These are phyloP conservation scores for Kwoniella bestiolae DNA, from an alignment of 768 basidiomycete genomes.

Conservation along the genomic window DNA sequence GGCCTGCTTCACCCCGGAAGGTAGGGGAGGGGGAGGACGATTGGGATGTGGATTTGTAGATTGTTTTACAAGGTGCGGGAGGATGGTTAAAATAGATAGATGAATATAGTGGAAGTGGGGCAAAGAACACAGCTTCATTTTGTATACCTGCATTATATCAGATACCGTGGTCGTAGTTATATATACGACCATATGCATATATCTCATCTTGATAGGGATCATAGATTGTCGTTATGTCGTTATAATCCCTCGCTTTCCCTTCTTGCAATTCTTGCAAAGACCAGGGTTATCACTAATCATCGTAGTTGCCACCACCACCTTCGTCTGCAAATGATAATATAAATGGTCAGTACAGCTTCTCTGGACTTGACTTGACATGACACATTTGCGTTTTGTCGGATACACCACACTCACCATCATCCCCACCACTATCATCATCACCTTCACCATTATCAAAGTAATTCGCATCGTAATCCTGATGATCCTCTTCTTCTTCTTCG, in stretches of 20 bases:
- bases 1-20: neutral
- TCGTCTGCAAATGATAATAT: slow-evolving; percentile 9
- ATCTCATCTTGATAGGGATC: too few relatives aligned
- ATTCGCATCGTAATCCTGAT: slow-evolving; percentile 53
- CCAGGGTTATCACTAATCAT: slow-evolving; percentile 30
- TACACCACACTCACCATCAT: slow-evolving; percentile 34
- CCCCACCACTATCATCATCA: slow-evolving; percentile 49
- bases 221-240: neutral
- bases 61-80: too few relatives aligned
- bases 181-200: slow-evolving; percentile 6
- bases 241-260: too few relatives aligned
- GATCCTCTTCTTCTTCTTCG: slow-evolving; percentile 45
- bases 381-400: too few relatives aligned
- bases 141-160: neutral
- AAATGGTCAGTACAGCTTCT: neutral
- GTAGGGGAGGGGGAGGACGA: slow-evolving; percentile 12
- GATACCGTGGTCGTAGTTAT: neutral
- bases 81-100: too few relatives aligned
- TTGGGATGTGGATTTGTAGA: slow-evolving; percentile 26
- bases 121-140: too few relatives aligned
- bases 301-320: slow-evolving; percentile 31
- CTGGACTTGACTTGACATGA: neutral
- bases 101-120: neutral
- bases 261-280: too few relatives aligned
- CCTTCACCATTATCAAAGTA: slow-evolving; percentile 56